Evolutionary conservation across 2,329 filamentous ascomycete species (phyloP).

Genomic region (Xylaria sp.): DNA sequence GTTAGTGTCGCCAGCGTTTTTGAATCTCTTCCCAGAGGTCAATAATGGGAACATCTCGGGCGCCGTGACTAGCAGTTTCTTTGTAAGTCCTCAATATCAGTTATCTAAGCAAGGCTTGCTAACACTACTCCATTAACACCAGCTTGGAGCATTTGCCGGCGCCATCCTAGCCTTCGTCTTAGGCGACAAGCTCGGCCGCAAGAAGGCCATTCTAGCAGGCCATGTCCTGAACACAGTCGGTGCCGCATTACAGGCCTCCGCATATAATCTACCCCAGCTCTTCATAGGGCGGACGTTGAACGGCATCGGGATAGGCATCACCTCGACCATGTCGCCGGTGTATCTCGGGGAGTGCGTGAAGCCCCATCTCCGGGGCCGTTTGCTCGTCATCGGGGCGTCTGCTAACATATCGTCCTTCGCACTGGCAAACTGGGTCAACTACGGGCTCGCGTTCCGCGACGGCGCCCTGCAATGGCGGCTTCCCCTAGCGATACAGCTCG

Average conservation of each 20-base stretch:
- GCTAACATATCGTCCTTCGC: constrained; percentile 55
- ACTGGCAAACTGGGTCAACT: constrained; percentile 61
- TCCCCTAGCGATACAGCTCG: constrained; percentile 52
- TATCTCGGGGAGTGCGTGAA: constrained; percentile 47
- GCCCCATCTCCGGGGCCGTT: constrained; percentile 43
- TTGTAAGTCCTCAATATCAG: constrained; percentile 48
- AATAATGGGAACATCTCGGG: constrained; percentile 55
- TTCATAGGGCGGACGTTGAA: constrained; percentile 47
- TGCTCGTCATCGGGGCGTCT: constrained; percentile 47
- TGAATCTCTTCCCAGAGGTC: constrained; percentile 53
- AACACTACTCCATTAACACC: constrained; percentile 1
- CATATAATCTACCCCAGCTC: constrained; percentile 47
- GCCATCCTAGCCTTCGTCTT: constrained; percentile 71
- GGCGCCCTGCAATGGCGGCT: constrained; percentile 53
- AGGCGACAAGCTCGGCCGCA: constrained; percentile 74
- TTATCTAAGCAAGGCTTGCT: background rate
- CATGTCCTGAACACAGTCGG: constrained; percentile 71
- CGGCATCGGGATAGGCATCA: constrained; percentile 48
- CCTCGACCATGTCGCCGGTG: constrained; percentile 48
- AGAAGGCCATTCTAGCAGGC: constrained; percentile 71
- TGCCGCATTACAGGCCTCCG: constrained; percentile 64
- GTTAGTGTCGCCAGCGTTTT: constrained; percentile 55
- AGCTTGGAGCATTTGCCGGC: constrained; percentile 74
- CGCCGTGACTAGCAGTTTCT: constrained; percentile 58
- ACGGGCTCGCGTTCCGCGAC: constrained; percentile 51